phyloP scores from a whole-genome alignment of 208 protist species.

The Plasmodiophora brassicae region DNA sequence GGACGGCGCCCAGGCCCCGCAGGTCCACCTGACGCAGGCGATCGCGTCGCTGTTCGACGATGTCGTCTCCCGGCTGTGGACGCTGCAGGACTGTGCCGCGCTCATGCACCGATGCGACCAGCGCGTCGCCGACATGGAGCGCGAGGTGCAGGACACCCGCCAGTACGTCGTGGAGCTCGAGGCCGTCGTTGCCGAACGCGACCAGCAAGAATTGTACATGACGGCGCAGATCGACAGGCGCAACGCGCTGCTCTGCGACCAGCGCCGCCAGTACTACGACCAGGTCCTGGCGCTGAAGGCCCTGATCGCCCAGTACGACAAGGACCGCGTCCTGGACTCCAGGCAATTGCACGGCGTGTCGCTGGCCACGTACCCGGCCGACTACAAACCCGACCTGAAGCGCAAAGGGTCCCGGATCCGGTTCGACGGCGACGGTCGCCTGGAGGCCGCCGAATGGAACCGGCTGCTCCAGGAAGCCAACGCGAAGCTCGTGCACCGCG shows the following conservation, averaged over 20 bases:
- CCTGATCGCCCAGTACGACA: background rate
- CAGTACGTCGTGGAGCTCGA: background rate
- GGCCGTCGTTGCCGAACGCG: background rate
- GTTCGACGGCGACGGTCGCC: slow-evolving; percentile 8
- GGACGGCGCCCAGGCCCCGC: background rate
- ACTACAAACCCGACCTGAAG: background rate
- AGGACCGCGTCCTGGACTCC: background rate
- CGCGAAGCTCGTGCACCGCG: background rate
- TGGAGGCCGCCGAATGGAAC: slow-evolving; percentile 27
- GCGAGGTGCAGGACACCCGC: background rate
- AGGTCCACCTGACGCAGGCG: background rate
- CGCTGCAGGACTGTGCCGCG: background rate
- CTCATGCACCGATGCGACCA: background rate
- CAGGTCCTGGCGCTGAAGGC: slow-evolving; percentile 12
- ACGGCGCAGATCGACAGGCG: background rate
- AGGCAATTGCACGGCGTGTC: background rate
- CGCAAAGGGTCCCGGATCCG: background rate
- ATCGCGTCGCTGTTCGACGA: background rate
- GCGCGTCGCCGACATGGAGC: background rate
- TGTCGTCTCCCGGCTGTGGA: background rate
- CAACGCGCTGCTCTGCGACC: background rate
- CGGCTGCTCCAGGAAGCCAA: background rate
- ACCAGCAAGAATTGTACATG: background rate
- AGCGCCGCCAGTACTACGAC: background rate
- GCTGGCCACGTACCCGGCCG: background rate